Conservation (phyloP, 345 rosid species). For the Corymbia maculata region DNA sequence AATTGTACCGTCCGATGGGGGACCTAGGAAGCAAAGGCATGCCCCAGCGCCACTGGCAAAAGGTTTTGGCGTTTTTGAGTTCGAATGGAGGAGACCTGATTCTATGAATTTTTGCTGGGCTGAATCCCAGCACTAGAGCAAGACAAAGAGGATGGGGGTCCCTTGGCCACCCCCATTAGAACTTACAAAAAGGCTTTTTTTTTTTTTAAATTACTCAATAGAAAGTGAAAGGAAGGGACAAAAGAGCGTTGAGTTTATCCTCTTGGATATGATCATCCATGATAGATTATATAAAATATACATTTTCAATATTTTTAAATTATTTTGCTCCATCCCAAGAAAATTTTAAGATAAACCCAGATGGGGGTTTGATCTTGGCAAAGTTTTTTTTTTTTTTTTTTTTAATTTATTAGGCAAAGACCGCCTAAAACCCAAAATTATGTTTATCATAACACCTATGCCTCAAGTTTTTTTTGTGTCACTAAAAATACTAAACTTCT, state of each 20-base stretch:
- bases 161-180: neutral
- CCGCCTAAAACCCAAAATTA: neutral
- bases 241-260: neutral
- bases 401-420: neutral
- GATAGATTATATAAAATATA: neutral
- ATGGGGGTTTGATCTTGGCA: neutral
- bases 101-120: neutral
- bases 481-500: neutral
- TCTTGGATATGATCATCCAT: neutral
- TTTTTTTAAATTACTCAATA: neutral
- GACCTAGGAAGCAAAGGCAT: neutral
- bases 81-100: neutral
- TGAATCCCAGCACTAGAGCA: neutral
- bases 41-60: neutral
- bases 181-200: neutral
- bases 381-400: neutral
- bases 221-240: neutral
- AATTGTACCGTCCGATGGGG: neutral
- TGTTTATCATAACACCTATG: no score
- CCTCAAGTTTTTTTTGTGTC: no score
- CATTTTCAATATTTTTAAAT: no score
- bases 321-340: neutral
- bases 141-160: neutral
- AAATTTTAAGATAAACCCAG: neutral
- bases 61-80: neutral